phyloP scores from a whole-genome alignment of 768 basidiomycete genomes.

The Mycena maculata region DNA sequence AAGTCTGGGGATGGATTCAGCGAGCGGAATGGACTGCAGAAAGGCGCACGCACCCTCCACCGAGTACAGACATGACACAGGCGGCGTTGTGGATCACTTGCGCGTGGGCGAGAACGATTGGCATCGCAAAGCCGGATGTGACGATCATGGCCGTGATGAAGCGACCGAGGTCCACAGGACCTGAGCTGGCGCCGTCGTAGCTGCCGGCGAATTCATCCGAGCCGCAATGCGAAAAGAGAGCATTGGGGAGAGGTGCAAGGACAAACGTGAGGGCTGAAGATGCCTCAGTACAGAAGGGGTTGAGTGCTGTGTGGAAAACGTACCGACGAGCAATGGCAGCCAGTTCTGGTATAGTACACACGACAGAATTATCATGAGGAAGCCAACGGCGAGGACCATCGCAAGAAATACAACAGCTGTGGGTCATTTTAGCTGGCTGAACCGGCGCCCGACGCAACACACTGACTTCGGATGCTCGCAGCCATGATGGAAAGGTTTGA shows the following conservation, averaged over 20 bases:
- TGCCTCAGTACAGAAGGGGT: constrained; percentile 5
- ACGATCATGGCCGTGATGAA: constrained; percentile 94
- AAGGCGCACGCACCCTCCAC: constrained; percentile 77
- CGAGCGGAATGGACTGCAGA: not conserved
- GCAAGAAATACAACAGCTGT: constrained; percentile 95
- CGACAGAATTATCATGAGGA: constrained; percentile 95
- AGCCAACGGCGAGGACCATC: constrained; percentile 97
- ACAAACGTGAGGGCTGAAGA: constrained; percentile 89
- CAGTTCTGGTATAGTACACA: constrained; percentile 97
- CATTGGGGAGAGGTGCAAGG: constrained; percentile 95
- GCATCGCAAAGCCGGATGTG: constrained; percentile 93
- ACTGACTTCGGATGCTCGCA: constrained; percentile 78
- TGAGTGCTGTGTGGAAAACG: constrained; percentile 43
- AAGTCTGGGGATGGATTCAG: constrained; percentile 55
- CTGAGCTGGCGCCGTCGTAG: constrained; percentile 65
- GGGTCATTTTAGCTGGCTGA: constrained; percentile 8
- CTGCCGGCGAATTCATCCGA: constrained; percentile 88
- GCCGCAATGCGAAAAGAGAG: constrained; percentile 92
- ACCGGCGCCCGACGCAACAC: not conserved
- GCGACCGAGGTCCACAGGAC: constrained; percentile 89
- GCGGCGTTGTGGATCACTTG: constrained; percentile 87
- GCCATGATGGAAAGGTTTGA: constrained; percentile 55
- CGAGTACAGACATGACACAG: constrained; percentile 93
- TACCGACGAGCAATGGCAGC: constrained; percentile 96
- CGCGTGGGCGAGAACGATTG: constrained; percentile 92